Evolutionary conservation across 1,284 basidiomycete genomes (phyloP).

Genomic region (Cryptococcus sp.): DNA sequence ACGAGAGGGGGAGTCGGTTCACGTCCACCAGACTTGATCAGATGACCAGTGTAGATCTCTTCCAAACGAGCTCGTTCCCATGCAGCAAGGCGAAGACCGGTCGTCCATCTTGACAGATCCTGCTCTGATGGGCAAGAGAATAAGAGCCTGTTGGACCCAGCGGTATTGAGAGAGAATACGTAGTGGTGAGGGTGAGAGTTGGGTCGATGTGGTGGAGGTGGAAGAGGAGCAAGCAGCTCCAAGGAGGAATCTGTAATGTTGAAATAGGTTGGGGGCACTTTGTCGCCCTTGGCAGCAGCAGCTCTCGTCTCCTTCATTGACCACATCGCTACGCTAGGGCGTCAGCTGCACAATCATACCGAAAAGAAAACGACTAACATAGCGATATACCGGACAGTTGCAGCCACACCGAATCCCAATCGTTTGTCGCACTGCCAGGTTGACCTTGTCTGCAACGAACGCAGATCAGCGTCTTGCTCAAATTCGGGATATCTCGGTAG

Average conservation of each 20-base stretch:
- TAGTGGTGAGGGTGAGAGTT: slow-evolving; percentile 61
- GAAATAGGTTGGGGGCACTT: slow-evolving; percentile 50
- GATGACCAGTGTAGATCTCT: slow-evolving; percentile 95
- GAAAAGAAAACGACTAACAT: slow-evolving; percentile 55
- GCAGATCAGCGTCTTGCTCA: slow-evolving; percentile 44
- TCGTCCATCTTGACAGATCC: slow-evolving; percentile 83
- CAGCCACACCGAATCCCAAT: slow-evolving; percentile 91
- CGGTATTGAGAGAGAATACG: slow-evolving; percentile 90
- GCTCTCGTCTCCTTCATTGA: slow-evolving; percentile 54
- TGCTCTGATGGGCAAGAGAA: slow-evolving; percentile 78
- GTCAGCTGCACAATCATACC: not conserved
- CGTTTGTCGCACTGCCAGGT: slow-evolving; percentile 76
- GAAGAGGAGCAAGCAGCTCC: slow-evolving; percentile 58
- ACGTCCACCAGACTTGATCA: slow-evolving; percentile 71
- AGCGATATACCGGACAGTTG: slow-evolving; percentile 91
- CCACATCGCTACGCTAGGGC: slow-evolving; percentile 46
- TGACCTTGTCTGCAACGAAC: slow-evolving; percentile 64
- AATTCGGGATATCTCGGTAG: slow-evolving; percentile 58
- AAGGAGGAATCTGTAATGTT: slow-evolving; percentile 54
- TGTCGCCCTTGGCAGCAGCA: slow-evolving; percentile 49
- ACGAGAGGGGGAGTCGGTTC: slow-evolving; percentile 67
- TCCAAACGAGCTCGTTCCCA: slow-evolving; percentile 96
- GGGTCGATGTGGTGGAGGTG: slow-evolving; percentile 56
- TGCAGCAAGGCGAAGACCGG: slow-evolving; percentile 82
- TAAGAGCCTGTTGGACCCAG: slow-evolving; percentile 84